Evolutionary conservation across 176 grass and related monocot species (phyloP).

Genomic region (Oryza australiensis): DNA sequence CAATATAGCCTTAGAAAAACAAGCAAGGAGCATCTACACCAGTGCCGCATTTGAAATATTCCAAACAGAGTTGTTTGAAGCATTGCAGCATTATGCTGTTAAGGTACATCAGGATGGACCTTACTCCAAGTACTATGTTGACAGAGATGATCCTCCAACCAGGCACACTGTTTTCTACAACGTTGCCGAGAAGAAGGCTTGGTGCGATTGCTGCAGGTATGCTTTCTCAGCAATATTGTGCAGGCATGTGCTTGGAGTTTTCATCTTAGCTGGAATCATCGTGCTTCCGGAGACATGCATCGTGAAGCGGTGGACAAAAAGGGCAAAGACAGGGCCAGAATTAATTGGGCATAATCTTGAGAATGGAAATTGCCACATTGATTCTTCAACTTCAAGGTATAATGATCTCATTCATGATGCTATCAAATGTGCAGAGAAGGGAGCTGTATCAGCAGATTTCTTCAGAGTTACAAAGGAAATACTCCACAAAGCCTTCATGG

Average conservation of each 20-base stretch:
- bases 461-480: slow-evolving; percentile 72
- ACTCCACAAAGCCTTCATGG: slow-evolving; percentile 64
- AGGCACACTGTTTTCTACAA: slow-evolving; percentile 65
- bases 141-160: slow-evolving; percentile 49
- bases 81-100: slow-evolving; percentile 61
- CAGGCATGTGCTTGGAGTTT: slow-evolving; percentile 78
- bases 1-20: slow-evolving; percentile 72
- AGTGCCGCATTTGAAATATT: slow-evolving; percentile 69
- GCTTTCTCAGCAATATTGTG: slow-evolving; percentile 75
- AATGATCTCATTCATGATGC: slow-evolving; percentile 68
- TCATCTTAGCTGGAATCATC: slow-evolving; percentile 55
- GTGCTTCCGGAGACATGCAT: slow-evolving; percentile 72
- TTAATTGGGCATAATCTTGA: slow-evolving; percentile 41
- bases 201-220: slow-evolving; percentile 80
- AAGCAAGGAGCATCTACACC: slow-evolving; percentile 75
- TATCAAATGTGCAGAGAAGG: slow-evolving; percentile 78
- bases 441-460: slow-evolving; percentile 57
- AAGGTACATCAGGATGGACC: slow-evolving; percentile 81
- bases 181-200: slow-evolving; percentile 70
- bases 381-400: slow-evolving; percentile 58
- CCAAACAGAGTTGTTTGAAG: slow-evolving; percentile 76
- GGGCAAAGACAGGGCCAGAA: slow-evolving; percentile 62
- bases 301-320: slow-evolving; percentile 78
- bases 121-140: slow-evolving; percentile 76
- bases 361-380: slow-evolving; percentile 42